Conservation (phyloP, 257 asterid species). For the Jaltomata sinuosa region DNA sequence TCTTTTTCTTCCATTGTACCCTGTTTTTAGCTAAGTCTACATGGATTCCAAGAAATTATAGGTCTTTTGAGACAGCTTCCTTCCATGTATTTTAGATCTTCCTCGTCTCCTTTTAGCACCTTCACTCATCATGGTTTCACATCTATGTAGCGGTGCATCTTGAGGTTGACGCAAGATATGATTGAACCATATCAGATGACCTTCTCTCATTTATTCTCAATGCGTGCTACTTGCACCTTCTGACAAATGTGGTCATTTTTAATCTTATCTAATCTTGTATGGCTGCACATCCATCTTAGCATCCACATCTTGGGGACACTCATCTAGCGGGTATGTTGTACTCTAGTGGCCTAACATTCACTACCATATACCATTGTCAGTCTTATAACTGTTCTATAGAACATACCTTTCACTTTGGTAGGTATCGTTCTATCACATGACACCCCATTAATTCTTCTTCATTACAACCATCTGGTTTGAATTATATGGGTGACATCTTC, state of each 20-base stretch:
- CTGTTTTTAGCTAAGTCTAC: background rate
- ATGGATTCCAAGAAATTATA: background rate
- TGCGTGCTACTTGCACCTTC: background rate
- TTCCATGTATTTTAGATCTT: background rate
- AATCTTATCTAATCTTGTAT: background rate
- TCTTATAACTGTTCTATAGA: background rate
- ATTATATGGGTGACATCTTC: background rate
- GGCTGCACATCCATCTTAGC: background rate
- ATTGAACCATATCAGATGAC: background rate
- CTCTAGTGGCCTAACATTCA: background rate
- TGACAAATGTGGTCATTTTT: background rate
- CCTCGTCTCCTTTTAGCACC: background rate
- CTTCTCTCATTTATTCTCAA: background rate
- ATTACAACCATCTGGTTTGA: background rate
- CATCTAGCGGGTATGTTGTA: background rate
- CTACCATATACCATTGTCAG: background rate
- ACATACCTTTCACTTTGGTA: background rate
- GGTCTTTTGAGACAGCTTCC: background rate
- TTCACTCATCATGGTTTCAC: background rate
- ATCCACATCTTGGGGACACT: background rate
- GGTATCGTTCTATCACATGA: background rate
- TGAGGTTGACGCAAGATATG: background rate
- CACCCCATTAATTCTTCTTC: background rate
- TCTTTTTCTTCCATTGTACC: background rate
- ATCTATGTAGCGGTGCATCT: background rate